These are phyloP conservation scores for Imleria badia DNA, from an alignment of 768 basidiomycete species.

Conservation along the genomic window DNA sequence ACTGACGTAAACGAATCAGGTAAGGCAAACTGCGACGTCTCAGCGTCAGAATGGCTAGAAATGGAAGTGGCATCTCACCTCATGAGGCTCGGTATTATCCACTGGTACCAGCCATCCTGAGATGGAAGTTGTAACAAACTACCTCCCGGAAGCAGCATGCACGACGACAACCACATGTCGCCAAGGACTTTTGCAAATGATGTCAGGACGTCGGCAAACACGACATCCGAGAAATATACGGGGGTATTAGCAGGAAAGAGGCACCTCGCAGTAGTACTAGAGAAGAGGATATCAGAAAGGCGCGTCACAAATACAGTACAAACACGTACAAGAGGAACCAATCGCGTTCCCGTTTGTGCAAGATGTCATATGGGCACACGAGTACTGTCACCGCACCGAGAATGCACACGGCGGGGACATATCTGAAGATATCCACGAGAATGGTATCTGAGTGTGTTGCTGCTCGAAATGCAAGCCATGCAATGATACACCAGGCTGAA, in stretches of 20 bases:
- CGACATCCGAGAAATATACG: constrained; percentile 86
- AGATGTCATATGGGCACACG: constrained; percentile 64
- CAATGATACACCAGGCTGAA: constrained; percentile 54
- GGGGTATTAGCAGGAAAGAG: constrained; percentile 61
- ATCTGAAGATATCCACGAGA: constrained; percentile 73
- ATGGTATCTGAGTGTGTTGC: constrained; percentile 55
- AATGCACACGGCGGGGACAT: constrained; percentile 68
- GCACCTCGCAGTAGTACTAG: constrained; percentile 74
- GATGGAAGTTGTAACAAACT: constrained; percentile 65
- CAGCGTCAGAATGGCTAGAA: neutral
- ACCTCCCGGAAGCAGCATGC: constrained; percentile 84
- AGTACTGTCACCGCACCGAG: constrained; percentile 56
- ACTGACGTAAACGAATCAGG: constrained; percentile 90
- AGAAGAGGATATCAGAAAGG: neutral
- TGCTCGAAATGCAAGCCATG: constrained; percentile 69
- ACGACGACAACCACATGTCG: constrained; percentile 86
- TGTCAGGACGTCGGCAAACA: constrained; percentile 94
- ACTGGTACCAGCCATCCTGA: constrained; percentile 62
- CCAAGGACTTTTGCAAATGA: constrained; percentile 97
- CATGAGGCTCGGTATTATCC: constrained; percentile 83
- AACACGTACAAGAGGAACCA: constrained; percentile 72
- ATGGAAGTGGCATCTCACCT: constrained; percentile 51
- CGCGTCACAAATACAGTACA: neutral
- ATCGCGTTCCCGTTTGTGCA: constrained; percentile 71
- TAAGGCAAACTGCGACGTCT: constrained; percentile 67